Percentiles rank a stretch among this genome's conserved stretches.
Evolutionary conservation across 2,329 filamentous ascomycete genomes (phyloP).

Genomic region (Onygenales sp.): DNA sequence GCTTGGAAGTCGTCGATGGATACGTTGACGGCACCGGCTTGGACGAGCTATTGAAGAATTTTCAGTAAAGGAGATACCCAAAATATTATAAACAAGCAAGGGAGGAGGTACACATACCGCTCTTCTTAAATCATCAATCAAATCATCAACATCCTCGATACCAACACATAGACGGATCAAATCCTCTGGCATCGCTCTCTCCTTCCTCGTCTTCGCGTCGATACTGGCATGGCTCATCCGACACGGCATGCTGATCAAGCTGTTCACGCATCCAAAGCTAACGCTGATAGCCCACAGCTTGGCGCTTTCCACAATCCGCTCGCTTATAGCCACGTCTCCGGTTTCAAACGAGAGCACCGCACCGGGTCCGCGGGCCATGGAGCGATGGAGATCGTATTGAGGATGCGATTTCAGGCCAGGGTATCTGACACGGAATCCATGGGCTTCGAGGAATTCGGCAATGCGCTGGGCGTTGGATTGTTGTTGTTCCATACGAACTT

Average conservation of each 20-base stretch:
- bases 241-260: slow-evolving; percentile 97
- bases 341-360: slow-evolving; percentile 96
- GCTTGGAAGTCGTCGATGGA: slow-evolving; percentile 76
- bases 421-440: slow-evolving; percentile 91
- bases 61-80: slow-evolving; percentile 16
- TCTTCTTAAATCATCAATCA: slow-evolving; percentile 85
- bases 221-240: slow-evolving; percentile 99
- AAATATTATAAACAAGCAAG: neutral
- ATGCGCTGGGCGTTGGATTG: slow-evolving; percentile 86
- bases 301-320: slow-evolving; percentile 89
- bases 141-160: slow-evolving; percentile 84
- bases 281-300: slow-evolving; percentile 92
- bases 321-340: slow-evolving; percentile 69
- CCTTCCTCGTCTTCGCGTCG: slow-evolving; percentile 81
- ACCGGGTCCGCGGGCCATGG: slow-evolving; percentile 86
- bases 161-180: slow-evolving; percentile 92
- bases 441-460: slow-evolving; percentile 80
- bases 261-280: slow-evolving; percentile 97
- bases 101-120: slow-evolving; percentile 52
- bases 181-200: slow-evolving; percentile 90
- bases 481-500: slow-evolving; percentile 98
- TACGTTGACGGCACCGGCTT: slow-evolving; percentile 86
- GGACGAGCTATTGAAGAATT: slow-evolving; percentile 56
- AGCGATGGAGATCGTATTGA: slow-evolving; percentile 93
- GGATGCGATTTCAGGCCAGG: slow-evolving; percentile 90